Base-by-base conservation (phyloP, 148 eudicot species). In the Camellia granthamiana region DNA sequence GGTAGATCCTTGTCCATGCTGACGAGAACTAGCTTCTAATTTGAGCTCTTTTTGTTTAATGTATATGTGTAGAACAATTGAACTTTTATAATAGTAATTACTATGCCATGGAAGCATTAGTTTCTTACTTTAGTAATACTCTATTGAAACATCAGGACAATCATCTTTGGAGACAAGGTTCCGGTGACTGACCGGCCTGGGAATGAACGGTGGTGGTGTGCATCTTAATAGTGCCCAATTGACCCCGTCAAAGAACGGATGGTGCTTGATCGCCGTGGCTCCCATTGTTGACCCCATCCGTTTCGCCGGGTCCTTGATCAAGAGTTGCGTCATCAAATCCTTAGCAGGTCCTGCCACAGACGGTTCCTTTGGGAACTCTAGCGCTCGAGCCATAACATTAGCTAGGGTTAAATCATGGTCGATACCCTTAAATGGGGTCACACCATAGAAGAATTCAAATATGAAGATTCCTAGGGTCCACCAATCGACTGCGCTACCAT, bases 401-500 rank as follows among this genome's bases (percentile, higher is more conserved):
- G 84, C 78, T 42, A 89, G 81, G 60, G 88, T 87, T 30, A 72
- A 67, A 78, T 85, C 92, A 13, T 89, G 83, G 52, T 84, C 84
- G 5, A 43, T n/a, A 6, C 92, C 92, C 63, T 80, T 87, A 64
- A 89, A 89, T 6, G 92, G 92, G 2, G 90, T 87, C 80, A 78
- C 79, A 1, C 90, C 90, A 52, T 87, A 89, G 3, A 82, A 81
- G 59, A 87, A 46, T 76, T 89, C 90, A 15, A 78, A 87, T 6
- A 89, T 81, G 51, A 89, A 84, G 0, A 85, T 80, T 38, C 92
- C 92, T 3, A 89, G 74, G 2, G 92, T 89, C 92, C 92, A 89
- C 92, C 92, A 89, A 46, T 89, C 92, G n/a, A 89, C 90, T 5
- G 83, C 87, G 60, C 73, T 87, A 13, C 92, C 90, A 16, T 89